Conservation (phyloP, 192 early-diverging fungal genomes). For the Backusella westeae region DNA sequence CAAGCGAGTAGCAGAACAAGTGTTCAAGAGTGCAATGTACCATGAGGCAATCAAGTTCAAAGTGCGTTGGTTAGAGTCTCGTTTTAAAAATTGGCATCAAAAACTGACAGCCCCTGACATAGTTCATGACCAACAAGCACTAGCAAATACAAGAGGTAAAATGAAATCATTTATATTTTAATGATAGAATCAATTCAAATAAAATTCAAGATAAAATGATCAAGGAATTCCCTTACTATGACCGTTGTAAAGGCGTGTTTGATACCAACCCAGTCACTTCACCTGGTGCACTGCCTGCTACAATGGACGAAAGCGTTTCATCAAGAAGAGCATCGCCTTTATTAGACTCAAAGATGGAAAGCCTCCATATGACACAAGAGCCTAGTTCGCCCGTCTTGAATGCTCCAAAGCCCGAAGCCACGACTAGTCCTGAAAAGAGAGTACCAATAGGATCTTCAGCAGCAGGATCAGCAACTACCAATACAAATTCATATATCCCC, state of each 20-base stretch:
- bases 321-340: not conserved
- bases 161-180: not conserved
- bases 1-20: conserved; percentile 18
- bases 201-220: conserved; percentile 6
- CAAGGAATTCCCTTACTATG: conserved; percentile 24
- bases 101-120: not conserved
- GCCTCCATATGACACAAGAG: not conserved
- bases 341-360: not conserved
- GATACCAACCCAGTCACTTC: not conserved
- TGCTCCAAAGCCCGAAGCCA: not conserved
- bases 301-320: not conserved
- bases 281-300: not conserved
- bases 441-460: not conserved
- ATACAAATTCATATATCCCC: not conserved
- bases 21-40: conserved; percentile 14
- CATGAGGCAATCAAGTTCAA: conserved; percentile 30
- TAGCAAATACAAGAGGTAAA: not conserved
- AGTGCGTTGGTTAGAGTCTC: conserved; percentile 26
- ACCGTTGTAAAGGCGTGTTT: conserved; percentile 18
- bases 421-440: not conserved
- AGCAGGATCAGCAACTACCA: not conserved
- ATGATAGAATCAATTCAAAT: not conserved
- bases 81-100: conserved; percentile 10
- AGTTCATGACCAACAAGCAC: not conserved
- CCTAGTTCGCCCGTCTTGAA: not conserved